A percentile compares a stretch with the other conserved stretches of the same genome.
These are phyloP conservation scores for Sergeia podlipaevii DNA, from an alignment of 208 protist species.

Conservation along the genomic window DNA sequence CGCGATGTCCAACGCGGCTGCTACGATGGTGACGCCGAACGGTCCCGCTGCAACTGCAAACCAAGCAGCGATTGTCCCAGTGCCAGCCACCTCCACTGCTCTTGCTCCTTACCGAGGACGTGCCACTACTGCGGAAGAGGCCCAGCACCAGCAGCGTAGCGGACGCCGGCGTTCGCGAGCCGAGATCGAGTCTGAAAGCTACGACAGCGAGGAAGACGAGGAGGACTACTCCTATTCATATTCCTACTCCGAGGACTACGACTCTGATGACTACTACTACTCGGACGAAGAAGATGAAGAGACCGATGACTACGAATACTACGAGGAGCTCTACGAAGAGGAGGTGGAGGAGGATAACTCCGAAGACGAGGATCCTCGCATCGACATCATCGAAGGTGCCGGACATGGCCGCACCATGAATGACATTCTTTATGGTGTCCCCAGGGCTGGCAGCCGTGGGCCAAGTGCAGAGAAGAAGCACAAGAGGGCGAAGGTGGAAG, in stretches of 20 bases:
- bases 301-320: slow-evolving; percentile 21
- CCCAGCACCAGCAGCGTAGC: neutral
- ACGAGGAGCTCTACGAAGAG: slow-evolving; percentile 62
- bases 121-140: neutral
- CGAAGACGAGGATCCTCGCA: slow-evolving; percentile 66
- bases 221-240: slow-evolving; percentile 11
- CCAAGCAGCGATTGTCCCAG: neutral
- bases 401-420: slow-evolving; percentile 33
- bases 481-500: slow-evolving; percentile 12
- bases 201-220: slow-evolving; percentile 13
- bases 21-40: slow-evolving; percentile 1
- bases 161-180: neutral
- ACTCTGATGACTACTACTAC: slow-evolving; percentile 16
- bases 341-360: slow-evolving; percentile 65
- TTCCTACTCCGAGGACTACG: slow-evolving; percentile 4
- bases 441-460: slow-evolving; percentile 31
- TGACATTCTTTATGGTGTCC: slow-evolving; percentile 64
- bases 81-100: slow-evolving; percentile 1
- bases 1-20: too few species aligned
- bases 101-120: neutral
- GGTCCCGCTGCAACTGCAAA: neutral
- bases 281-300: slow-evolving; percentile 20
- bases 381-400: slow-evolving; percentile 63
- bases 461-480: neutral
- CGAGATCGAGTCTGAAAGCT: slow-evolving; percentile 10